phyloP scores from a whole-genome alignment of 768 basidiomycete genomes.

The Suillus clintonianus region DNA sequence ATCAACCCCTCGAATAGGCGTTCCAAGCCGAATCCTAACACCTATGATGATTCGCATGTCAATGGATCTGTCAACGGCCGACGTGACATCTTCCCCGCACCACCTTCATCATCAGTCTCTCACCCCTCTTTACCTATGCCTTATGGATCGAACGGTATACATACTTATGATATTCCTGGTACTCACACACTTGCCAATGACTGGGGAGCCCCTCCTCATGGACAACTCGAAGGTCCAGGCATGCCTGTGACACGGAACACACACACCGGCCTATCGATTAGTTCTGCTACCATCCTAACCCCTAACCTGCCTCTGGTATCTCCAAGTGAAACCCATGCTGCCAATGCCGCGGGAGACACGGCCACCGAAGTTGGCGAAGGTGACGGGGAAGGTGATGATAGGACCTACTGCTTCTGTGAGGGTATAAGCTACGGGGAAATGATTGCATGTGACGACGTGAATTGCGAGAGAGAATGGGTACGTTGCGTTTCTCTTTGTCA shows the following conservation, averaged over 20 bases:
- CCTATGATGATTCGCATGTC: conserved; percentile 44
- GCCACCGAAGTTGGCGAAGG: conserved; percentile 48
- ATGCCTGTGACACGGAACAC: conserved; percentile 65
- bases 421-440: conserved; percentile 89
- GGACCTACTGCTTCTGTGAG: conserved; percentile 84
- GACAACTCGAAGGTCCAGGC: conserved; percentile 74
- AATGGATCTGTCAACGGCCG: conserved; percentile 36
- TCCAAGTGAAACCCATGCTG: conserved; percentile 33
- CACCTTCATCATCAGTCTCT: conserved; percentile 47
- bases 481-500: conserved; percentile 29
- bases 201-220: conserved; percentile 52
- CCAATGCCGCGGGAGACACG: conserved; percentile 36
- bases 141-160: conserved; percentile 37
- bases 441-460: conserved; percentile 87
- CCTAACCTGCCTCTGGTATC: conserved; percentile 24
- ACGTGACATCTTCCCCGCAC: conserved; percentile 48
- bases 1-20: conserved; percentile 44
- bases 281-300: conserved; percentile 23
- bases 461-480: conserved; percentile 90
- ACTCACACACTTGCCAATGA: conserved; percentile 40
- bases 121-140: conserved; percentile 59
- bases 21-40: conserved; percentile 37
- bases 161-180: conserved; percentile 42
- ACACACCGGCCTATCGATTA: conserved; percentile 22
- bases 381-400: conserved; percentile 61